These are phyloP conservation scores for Blepharisma japonicum DNA, from an alignment of 73 alveolate genomes.

Conservation along the genomic window DNA sequence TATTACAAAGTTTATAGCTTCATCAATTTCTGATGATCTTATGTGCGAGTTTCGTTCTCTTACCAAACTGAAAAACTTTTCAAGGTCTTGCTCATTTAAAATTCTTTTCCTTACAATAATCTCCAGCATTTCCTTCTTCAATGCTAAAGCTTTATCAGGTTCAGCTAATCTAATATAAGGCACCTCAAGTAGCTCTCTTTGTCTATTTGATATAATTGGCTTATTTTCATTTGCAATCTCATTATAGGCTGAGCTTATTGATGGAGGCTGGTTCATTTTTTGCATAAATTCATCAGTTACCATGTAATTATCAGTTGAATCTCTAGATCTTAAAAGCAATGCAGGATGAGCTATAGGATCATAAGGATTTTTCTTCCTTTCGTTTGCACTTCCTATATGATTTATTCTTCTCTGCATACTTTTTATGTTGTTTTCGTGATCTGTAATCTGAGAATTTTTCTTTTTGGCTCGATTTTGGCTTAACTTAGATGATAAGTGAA, in stretches of 20 bases:
- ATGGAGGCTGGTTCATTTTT: neutral
- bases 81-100: neutral
- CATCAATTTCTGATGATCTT: neutral
- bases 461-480: neutral
- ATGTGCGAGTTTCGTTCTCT: neutral
- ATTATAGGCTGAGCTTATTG: neutral
- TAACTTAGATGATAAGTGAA: too few relatives aligned
- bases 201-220: neutral
- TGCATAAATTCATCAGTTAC: neutral
- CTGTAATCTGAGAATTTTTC: neutral
- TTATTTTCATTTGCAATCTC: neutral
- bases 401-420: conserved; percentile 20
- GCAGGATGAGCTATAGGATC: conserved; percentile 30
- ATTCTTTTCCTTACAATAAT: conserved; percentile 13
- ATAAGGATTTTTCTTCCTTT: conserved; percentile 28
- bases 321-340: neutral
- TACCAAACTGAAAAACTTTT: neutral
- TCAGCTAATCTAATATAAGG: neutral
- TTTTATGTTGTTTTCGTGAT: neutral
- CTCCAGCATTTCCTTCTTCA: neutral
- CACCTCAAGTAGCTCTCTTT: neutral
- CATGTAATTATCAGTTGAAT: neutral
- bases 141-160: neutral
- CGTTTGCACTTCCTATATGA: conserved; percentile 12
- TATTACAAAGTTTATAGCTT: neutral